These are phyloP conservation scores for Epicoccum nigrum DNA, from an alignment of 2,329 filamentous ascomycete species.

Conservation along the genomic window DNA sequence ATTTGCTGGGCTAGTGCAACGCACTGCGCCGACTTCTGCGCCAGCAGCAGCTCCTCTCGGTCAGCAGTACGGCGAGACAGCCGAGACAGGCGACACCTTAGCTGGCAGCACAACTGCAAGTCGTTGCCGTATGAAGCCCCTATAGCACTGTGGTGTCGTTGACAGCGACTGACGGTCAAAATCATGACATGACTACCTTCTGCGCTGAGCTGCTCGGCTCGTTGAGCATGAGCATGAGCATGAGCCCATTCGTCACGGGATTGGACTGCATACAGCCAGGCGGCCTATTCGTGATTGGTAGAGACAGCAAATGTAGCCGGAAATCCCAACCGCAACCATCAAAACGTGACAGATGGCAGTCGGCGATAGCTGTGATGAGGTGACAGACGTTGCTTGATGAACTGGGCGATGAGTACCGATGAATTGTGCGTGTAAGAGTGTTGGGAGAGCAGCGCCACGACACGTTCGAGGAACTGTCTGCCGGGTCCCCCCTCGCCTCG, in stretches of 20 bases:
- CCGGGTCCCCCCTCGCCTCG: conserved; percentile 5
- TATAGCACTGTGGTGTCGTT: neutral
- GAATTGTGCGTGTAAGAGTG: conserved; percentile 13
- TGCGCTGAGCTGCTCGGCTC: conserved; percentile 10
- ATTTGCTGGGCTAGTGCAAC: conserved; percentile 14
- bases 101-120: conserved; percentile 1
- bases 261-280: conserved; percentile 6
- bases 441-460: conserved; percentile 11
- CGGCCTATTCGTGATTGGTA: conserved; percentile 12
- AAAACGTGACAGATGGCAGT: neutral
- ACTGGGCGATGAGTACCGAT: conserved; percentile 5
- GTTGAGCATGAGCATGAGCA: conserved; percentile 10
- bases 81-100: conserved; percentile 1
- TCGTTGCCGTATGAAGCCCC: neutral
- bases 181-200: neutral
- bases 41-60: conserved; percentile 1
- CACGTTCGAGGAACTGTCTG: conserved; percentile 13
- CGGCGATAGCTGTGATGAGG: conserved; percentile 2
- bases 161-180: neutral
- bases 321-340: neutral
- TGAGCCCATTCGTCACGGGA: conserved; percentile 19
- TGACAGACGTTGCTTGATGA: conserved; percentile 4
- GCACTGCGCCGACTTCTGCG: conserved; percentile 15
- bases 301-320: conserved; percentile 7
- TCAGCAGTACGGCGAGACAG: conserved; percentile 2